These are phyloP conservation scores for Caryopteris hybrid DNA, from an alignment of 305 asterid genomes.

Conservation along the genomic window DNA sequence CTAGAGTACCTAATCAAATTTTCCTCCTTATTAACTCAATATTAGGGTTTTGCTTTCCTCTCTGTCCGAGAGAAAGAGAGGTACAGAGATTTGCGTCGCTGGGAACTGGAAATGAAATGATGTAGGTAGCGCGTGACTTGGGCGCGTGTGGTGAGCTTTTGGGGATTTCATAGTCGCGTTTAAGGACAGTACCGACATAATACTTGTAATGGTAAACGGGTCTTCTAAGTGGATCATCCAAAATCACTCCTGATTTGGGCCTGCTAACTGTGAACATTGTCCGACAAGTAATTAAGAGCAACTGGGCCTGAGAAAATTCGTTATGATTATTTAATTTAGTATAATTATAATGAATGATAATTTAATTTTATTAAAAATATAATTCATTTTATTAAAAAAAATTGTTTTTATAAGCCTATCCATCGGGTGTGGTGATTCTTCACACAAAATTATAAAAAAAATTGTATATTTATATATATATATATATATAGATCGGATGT, in stretches of 20 bases:
- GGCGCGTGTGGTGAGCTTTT: conserved; percentile 17
- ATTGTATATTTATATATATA: too few species aligned
- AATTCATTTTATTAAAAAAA: too few species aligned
- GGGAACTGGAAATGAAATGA: not conserved
- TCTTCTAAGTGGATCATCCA: not conserved
- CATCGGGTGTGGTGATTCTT: too few species aligned
- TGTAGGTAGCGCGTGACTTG: conserved; percentile 11
- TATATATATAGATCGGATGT: too few species aligned
- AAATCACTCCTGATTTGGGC: not conserved
- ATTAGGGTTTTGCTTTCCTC: conserved; percentile 23
- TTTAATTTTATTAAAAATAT: too few species aligned
- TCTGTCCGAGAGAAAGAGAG: conserved; percentile 3
- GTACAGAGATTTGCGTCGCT: not conserved
- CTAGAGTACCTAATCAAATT: conserved; percentile 11
- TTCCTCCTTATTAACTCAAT: not conserved
- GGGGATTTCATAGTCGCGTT: not conserved
- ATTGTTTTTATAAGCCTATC: too few species aligned
- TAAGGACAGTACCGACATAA: too few species aligned
- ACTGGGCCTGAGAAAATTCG: not conserved
- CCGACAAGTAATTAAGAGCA: not conserved
- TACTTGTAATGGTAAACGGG: too few species aligned
- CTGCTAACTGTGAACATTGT: not conserved
- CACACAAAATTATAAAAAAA: too few species aligned
- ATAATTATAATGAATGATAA: too few species aligned
- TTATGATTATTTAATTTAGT: too few species aligned